Base-by-base conservation (phyloP, 1,284 basidiomycete genomes). In the Pisolithus thermaeus region DNA sequence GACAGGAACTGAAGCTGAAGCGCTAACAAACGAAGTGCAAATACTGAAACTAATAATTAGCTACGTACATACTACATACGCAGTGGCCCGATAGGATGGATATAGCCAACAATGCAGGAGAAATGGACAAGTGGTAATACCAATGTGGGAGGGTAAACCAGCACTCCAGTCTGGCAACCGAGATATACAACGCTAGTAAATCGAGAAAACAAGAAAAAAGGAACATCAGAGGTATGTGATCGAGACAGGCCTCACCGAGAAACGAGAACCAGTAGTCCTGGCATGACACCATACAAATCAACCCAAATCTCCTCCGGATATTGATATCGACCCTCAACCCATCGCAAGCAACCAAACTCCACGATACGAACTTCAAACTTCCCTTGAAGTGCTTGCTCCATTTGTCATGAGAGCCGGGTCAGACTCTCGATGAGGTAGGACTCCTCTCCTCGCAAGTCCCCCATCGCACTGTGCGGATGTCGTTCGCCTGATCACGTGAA, bases 321-420 rank as follows among this genome's bases (percentile, higher is more conserved):
- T 25, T 25, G 23, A 22, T 7, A 27, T 23, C 23, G 18, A 42
- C 7, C 12, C 4, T 12, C 32, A 35, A n/a, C 38, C n/a, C 38
- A 39, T 12, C 8, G 25, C 25, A 43, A 35, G 32, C 32, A 35
- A 35, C 32, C 38, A 7, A 39, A 22, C 38, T 39, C 18, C 38
- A 28, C 30, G 16, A 28, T 14, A 35, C 32, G 12, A 43, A 12
- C 42, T 25, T 49, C 62, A 87, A 78, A 76, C 78, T 50, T 80
- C 75, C 61, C 80, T 78, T 47, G 87, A 69, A 3, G 77, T 83
- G 14, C 46, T 27, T n/a, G 16, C 46, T 28, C 52, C 63, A 52
- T 61, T 38, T 16, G 53, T 55, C 47, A 30, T 62, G 32, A 67
- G 56, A 45, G 66, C 62, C 16, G 67, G 67, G 41, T 69, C 58